Evolutionary conservation across 495 filamentous ascomycete species (phyloP).

Genomic region (Penicillium silybi): DNA sequence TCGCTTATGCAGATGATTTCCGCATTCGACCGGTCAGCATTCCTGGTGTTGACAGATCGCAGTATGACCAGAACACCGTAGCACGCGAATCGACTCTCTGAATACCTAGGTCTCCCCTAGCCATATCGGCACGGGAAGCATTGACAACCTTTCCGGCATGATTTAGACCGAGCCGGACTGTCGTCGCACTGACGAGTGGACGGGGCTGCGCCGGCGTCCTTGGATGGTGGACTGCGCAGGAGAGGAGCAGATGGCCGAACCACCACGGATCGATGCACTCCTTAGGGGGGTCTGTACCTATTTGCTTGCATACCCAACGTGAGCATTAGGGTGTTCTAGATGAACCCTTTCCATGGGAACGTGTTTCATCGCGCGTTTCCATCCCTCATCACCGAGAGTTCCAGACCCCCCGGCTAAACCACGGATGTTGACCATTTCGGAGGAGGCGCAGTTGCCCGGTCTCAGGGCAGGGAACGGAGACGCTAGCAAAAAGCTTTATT

Average conservation of each 20-base stretch:
- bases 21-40: constrained; percentile 8
- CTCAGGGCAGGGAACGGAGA: background rate
- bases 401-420: background rate
- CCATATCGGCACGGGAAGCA: background rate
- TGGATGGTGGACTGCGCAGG: background rate
- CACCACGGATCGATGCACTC: background rate
- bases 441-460: background rate
- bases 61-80: no score
- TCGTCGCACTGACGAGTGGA: background rate
- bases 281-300: background rate
- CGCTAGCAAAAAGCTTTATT: constrained; percentile 1
- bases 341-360: background rate
- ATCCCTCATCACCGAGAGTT: background rate
- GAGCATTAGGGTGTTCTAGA: background rate
- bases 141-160: background rate
- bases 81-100: background rate
- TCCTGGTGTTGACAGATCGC: constrained; percentile 13
- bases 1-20: background rate
- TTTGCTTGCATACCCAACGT: background rate
- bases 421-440: background rate
- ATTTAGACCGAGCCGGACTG: background rate
- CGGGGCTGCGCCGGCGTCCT: background rate
- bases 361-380: background rate
- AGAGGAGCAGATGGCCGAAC: background rate
- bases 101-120: background rate